A percentile compares a stretch with the other conserved stretches of the same genome.
These are phyloP conservation scores for Trichoderma endophyticum DNA, from an alignment of 2,329 filamentous ascomycete genomes.

Conservation along the genomic window DNA sequence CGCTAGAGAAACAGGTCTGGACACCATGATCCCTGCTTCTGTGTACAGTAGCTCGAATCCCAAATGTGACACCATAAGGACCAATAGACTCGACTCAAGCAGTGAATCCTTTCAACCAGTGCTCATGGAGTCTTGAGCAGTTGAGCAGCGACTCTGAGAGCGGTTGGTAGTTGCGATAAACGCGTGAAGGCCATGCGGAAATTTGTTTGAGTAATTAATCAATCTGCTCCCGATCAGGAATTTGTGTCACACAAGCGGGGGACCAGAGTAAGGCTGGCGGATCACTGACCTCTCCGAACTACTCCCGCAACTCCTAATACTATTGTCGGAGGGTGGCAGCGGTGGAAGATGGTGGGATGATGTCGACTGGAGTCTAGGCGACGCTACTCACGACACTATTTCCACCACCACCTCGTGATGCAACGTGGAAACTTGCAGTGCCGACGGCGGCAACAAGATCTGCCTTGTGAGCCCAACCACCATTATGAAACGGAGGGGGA, in stretches of 20 bases:
- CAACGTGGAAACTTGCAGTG: background rate
- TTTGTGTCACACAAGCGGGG: background rate
- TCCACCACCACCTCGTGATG: slow-evolving; percentile 1
- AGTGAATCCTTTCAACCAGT: background rate
- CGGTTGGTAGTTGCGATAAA: background rate
- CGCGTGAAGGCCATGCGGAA: background rate
- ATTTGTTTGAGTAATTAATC: background rate
- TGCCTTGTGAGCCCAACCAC: background rate
- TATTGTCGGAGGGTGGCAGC: background rate
- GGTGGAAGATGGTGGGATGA: background rate
- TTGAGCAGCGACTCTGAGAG: background rate
- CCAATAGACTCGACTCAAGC: background rate
- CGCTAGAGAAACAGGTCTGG: background rate
- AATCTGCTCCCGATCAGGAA: background rate
- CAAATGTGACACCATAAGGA: background rate
- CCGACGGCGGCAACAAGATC: background rate
- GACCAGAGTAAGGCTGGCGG: background rate
- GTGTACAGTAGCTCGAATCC: background rate
- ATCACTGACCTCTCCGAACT: background rate
- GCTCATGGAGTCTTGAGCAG: background rate
- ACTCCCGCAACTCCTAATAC: background rate
- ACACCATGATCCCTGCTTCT: background rate
- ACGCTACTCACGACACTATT: slow-evolving; percentile 1
- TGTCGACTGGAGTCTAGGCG: background rate
- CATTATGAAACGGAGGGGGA: background rate